phyloP scores from a whole-genome alignment of 1,139 yeast genomes.

The Suhomyces taliae region DNA sequence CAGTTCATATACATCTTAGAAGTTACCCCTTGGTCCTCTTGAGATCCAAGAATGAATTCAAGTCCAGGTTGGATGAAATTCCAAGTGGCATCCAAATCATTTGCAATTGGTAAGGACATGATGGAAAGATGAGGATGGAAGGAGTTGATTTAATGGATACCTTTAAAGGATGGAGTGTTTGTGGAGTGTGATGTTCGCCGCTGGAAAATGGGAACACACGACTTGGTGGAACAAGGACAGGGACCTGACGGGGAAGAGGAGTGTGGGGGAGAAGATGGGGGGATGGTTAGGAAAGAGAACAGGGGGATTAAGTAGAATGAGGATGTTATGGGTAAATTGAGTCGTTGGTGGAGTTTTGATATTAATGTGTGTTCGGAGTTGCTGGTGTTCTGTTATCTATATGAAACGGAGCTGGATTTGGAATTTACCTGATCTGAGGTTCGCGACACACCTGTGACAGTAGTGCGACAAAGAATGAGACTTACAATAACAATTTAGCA shows the following conservation, averaged over 20 bases:
- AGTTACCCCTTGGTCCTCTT: constrained; percentile 63
- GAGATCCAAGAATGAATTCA: constrained; percentile 66
- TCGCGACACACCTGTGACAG: too few species aligned
- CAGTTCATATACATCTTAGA: constrained; percentile 72
- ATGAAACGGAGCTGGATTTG: too few species aligned
- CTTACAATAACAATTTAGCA: too few species aligned
- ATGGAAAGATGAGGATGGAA: neutral
- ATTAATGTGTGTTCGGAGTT: too few species aligned
- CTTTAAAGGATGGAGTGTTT: constrained; percentile 1
- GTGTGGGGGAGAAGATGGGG: neutral
- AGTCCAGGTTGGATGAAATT: constrained; percentile 72
- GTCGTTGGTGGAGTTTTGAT: too few species aligned
- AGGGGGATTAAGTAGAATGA: neutral
- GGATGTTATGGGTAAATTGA: neutral
- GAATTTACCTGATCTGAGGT: too few species aligned
- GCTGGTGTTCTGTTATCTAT: too few species aligned
- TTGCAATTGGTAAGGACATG: constrained; percentile 28
- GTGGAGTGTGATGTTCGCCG: constrained; percentile 7
- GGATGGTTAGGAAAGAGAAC: neutral
- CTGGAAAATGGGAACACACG: constrained; percentile 7
- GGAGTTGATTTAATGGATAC: neutral
- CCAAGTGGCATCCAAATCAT: constrained; percentile 74
- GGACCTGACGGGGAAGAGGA: neutral
- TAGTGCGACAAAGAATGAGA: too few species aligned
- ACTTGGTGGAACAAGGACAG: neutral